Base-by-base conservation (phyloP, 768 basidiomycete species). In the Termitomyces sp. region DNA sequence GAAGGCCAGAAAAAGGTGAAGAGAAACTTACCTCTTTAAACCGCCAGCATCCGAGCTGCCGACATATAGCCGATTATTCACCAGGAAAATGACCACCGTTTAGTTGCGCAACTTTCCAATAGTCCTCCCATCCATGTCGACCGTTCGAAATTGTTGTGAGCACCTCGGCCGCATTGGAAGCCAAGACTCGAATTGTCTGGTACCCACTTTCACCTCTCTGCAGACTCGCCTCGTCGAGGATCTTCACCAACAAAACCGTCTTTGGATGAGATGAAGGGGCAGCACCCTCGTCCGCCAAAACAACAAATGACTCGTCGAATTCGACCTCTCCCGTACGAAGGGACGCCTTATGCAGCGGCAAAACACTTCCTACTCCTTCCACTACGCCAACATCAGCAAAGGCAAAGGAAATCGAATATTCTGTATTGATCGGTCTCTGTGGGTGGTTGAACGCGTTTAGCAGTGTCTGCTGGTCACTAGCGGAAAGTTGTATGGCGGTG, bases 11-110 rank as follows among this genome's bases (percentile, higher is more conserved):
- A 53, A 14, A 26, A 7, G 34, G 7, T 7, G 32, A 5, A 20
- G 27, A 20, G 14, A 36, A 14, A 34, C 26, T 36, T 26, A 36
- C 43, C 49, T 45, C 33, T 45, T 26, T 14, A 18, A 18, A n/a
- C 27, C 26, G 49, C 18, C 49, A 24, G 24, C n/a, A 48, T 48
- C 36, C n/a, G n/a, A n/a, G 4, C 42, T 32, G 10, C 33, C 27
- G 20, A 24, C 42, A 20, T 33, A 12, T 36, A 2, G 10, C 26
- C 24, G 32, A n/a, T 60, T 34, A 64, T 36, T 64, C 55, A 16
- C 63, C 63, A 18, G 63, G 63, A 40, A 62, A 64, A 50, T 62
- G 61, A 2, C 63, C 63, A 1, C 63, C 61, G 33, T 64, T 64
- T 9, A 39, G 58, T 52, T 62, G 55, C 5, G 63, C 61, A 39